Evolutionary conservation across 129 eudicot species (phyloP).

Genomic region (Oenanthe sinensis): DNA sequence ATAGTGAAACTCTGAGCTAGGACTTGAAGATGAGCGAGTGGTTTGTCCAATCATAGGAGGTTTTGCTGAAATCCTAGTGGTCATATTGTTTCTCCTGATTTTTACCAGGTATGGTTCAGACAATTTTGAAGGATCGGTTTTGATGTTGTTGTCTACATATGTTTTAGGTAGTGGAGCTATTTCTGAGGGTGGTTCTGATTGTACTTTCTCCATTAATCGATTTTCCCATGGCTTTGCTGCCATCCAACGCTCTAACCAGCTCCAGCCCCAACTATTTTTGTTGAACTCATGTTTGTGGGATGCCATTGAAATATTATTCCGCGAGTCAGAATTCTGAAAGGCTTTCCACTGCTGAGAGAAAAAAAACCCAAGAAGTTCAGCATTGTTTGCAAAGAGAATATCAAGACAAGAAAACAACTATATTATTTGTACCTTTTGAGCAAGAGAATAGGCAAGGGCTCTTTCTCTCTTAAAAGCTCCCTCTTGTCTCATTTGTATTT

Average conservation of each 20-base stretch:
- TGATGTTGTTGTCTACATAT: slow-evolving; percentile 20
- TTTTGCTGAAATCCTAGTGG: slow-evolving; percentile 50
- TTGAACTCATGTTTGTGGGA: slow-evolving; percentile 48
- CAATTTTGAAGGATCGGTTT: slow-evolving; percentile 19
- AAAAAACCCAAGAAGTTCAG: neutral
- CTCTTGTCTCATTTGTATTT: slow-evolving; percentile 90
- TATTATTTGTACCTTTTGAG: slow-evolving; percentile 57
- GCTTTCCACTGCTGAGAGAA: slow-evolving; percentile 48
- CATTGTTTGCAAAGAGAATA: neutral
- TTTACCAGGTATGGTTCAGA: slow-evolving; percentile 48
- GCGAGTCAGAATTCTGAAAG: slow-evolving; percentile 28
- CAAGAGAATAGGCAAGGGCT: slow-evolving; percentile 82
- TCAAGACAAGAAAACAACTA: neutral
- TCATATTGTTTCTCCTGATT: slow-evolving; percentile 51
- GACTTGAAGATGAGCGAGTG: slow-evolving; percentile 50
- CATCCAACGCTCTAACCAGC: slow-evolving; percentile 99
- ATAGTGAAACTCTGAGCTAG: slow-evolving; percentile 2
- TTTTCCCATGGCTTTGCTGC: slow-evolving; percentile 98
- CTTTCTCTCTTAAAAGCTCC: slow-evolving; percentile 92
- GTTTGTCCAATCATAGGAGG: slow-evolving; percentile 39
- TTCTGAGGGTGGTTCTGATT: slow-evolving; percentile 29
- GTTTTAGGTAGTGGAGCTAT: slow-evolving; percentile 44
- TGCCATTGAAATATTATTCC: slow-evolving; percentile 25
- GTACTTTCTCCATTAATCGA: slow-evolving; percentile 67
- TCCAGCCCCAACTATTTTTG: slow-evolving; percentile 76